A percentile compares a stretch with the other conserved stretches of the same genome.
These are phyloP conservation scores for Gonapodya prolifera DNA, from an alignment of 192 early-diverging fungal species.

Conservation along the genomic window DNA sequence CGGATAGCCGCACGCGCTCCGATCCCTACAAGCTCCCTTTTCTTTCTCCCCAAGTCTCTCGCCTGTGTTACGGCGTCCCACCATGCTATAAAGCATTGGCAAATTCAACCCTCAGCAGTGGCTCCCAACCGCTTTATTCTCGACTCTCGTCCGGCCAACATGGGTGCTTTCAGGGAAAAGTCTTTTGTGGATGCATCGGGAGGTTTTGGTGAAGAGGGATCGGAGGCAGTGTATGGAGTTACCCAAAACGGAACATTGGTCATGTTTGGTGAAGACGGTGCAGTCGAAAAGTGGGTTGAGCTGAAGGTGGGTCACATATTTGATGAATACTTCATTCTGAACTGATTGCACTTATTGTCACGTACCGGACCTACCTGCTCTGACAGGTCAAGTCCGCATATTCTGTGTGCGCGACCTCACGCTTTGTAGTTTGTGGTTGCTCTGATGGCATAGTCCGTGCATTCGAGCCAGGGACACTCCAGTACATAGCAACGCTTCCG, in stretches of 20 bases:
- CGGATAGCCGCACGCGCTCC: neutral
- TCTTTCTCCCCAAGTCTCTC: neutral
- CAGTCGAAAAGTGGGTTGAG: slow-evolving; percentile 73
- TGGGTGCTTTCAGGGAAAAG: slow-evolving; percentile 53
- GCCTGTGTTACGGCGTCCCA: slow-evolving; percentile 15
- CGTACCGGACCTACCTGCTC: neutral
- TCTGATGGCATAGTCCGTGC: slow-evolving; percentile 59
- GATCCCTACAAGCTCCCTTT: neutral
- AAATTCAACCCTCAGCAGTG: too few species aligned
- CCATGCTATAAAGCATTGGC: neutral
- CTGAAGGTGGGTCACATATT: slow-evolving; percentile 39
- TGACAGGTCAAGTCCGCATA: slow-evolving; percentile 44
- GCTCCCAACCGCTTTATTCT: too few species aligned
- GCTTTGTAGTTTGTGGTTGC: slow-evolving; percentile 56
- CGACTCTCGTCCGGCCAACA: slow-evolving; percentile 54
- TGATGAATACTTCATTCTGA: too few species aligned
- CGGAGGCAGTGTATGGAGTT: slow-evolving; percentile 43
- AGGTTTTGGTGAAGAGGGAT: slow-evolving; percentile 23
- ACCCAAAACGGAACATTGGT: slow-evolving; percentile 55
- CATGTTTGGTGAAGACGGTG: slow-evolving; percentile 43
- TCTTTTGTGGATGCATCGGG: slow-evolving; percentile 54
- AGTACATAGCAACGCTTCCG: slow-evolving; percentile 57
- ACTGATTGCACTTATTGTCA: neutral
- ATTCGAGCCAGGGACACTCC: slow-evolving; percentile 56
- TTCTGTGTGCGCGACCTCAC: slow-evolving; percentile 44